Base-by-base conservation (phyloP, 2,329 filamentous ascomycete genomes). In the Microsporum canis region DNA sequence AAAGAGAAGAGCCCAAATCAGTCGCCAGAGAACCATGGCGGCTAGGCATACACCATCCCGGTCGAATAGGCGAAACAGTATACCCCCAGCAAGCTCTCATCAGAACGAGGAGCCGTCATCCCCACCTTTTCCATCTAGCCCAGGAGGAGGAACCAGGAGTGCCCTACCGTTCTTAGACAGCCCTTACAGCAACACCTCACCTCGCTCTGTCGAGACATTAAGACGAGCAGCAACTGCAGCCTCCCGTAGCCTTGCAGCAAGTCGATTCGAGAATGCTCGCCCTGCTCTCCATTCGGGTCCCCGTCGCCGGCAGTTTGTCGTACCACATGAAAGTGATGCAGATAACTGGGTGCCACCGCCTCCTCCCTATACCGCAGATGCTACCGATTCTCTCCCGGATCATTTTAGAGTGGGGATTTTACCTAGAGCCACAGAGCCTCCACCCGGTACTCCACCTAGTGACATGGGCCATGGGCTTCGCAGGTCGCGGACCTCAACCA, bases 281-380 rank as follows among this genome's bases (percentile, higher is more conserved):
- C 61, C 61, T n/a, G 45, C 59, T 27, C 56, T 43, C 6, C 58
- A 60, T 10, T n/a, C 33, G 2, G 58, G 47, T 4, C 38, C 36
- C 10, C 29, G 51, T 1, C 56, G 63, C 55, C 85, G 86, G 5
- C 80, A 85, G 47, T 79, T 82, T 47, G 87, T 91, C 68, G 81
- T 90, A 66, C 89, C 89, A 3, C 88, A 94, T 71, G 89, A 94
- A 72, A 92, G 88, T 65, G 89, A 94, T 70, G 88, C 89, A 3
- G 89, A 94, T 68, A 89, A 91, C 67, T 95, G 89, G 89, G 87
- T 91, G 3, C 88, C 89, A 3, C 89, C 89, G 3, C 89, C 89
- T 6, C 89, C 89, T 2, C 88, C 88, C 0, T 95, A 95, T 63
- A 71, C 68, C 27, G 71, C 67, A 6, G 69, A 75, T 47, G 58